These are phyloP conservation scores for Aspergillus tanneri DNA, from an alignment of 2,329 filamentous ascomycete genomes.

Conservation along the genomic window DNA sequence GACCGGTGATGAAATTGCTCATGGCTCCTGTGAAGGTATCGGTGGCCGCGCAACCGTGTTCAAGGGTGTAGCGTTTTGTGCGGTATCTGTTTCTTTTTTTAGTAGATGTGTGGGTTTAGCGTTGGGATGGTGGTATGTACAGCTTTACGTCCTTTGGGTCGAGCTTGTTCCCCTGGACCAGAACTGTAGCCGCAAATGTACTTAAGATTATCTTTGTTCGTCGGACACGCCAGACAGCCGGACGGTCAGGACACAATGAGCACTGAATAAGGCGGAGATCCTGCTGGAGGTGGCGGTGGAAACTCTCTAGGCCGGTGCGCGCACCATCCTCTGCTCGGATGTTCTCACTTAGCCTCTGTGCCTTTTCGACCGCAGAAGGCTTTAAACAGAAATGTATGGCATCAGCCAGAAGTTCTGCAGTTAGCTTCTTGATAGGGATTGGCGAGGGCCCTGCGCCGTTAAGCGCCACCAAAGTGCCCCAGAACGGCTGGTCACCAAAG, in stretches of 20 bases:
- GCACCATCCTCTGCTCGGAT: constrained; percentile 65
- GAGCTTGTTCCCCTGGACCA: constrained; percentile 62
- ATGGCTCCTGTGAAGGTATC: constrained; percentile 73
- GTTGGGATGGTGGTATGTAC: too few relatives aligned
- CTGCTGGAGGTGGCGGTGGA: constrained; percentile 67
- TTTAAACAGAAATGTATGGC: constrained; percentile 61
- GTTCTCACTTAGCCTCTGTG: constrained; percentile 57
- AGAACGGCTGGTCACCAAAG: constrained; percentile 79
- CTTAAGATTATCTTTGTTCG: constrained; percentile 66
- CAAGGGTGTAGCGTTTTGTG: constrained; percentile 67
- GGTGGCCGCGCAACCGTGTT: constrained; percentile 73
- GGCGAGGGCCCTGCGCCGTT: constrained; percentile 70
- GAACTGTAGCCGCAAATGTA: constrained; percentile 65
- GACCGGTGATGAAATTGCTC: constrained; percentile 72
- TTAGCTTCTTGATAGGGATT: constrained; percentile 66
- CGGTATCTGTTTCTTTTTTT: constrained; percentile 41
- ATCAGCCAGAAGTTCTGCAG: constrained; percentile 61
- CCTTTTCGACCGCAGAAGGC: constrained; percentile 57
- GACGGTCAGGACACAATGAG: constrained; percentile 62
- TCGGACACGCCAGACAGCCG: constrained; percentile 71
- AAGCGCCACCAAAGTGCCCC: constrained; percentile 71
- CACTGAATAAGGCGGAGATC: constrained; percentile 65
- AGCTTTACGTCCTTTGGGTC: constrained; percentile 71
- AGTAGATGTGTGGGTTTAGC: too few relatives aligned
- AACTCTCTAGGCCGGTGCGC: constrained; percentile 62